phyloP scores from a whole-genome alignment of 306 rosid genomes.

The Myrica gale region DNA sequence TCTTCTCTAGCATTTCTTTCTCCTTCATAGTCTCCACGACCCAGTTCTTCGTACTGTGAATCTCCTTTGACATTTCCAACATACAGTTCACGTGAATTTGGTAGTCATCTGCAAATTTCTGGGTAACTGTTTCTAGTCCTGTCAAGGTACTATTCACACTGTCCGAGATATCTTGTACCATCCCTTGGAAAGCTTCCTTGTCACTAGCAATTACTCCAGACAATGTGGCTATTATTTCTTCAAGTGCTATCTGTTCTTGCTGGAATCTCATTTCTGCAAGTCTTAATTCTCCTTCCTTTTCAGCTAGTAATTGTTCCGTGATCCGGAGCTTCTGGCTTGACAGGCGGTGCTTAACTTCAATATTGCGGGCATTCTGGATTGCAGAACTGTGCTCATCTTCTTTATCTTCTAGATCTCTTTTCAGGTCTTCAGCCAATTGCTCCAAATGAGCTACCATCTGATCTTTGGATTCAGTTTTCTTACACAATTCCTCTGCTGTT shows the following conservation, averaged over 20 bases:
- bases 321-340: constrained; percentile 97
- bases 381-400: constrained; percentile 53
- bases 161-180: constrained; percentile 39
- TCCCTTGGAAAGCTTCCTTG: constrained; percentile 50
- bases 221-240: constrained; percentile 53
- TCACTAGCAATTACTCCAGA: constrained; percentile 50
- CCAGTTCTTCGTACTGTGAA: constrained; percentile 55
- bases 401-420: constrained; percentile 73
- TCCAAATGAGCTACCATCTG: constrained; percentile 61
- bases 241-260: constrained; percentile 59
- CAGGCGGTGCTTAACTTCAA: constrained; percentile 89
- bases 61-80: constrained; percentile 45
- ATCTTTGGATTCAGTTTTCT: constrained; percentile 48
- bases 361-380: constrained; percentile 56
- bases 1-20: constrained; percentile 45
- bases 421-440: constrained; percentile 55
- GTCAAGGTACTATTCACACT: constrained; percentile 35
- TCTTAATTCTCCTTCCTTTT: constrained; percentile 73
- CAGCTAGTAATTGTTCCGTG: constrained; percentile 77
- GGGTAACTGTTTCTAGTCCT: constrained; percentile 47
- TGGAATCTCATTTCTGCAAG: constrained; percentile 53
- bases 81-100: constrained; percentile 38
- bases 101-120: constrained; percentile 40
- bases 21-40: constrained; percentile 41
- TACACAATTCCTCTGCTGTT: constrained; percentile 43